These are phyloP conservation scores for Leccinellum rugosiceps DNA, from an alignment of 768 basidiomycete genomes.

Conservation along the genomic window DNA sequence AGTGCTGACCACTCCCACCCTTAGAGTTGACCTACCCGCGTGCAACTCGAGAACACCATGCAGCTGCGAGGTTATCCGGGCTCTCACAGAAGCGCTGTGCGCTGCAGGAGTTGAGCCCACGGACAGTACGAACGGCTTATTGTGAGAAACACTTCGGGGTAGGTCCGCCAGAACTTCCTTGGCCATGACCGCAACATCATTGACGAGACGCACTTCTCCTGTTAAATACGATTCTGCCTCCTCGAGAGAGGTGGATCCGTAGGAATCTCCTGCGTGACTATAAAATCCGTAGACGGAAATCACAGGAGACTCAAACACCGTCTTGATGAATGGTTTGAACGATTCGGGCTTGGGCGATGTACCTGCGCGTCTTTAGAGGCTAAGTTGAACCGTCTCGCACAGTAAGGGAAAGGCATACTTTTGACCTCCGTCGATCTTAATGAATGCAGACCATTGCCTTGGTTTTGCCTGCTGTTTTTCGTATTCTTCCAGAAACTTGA, in stretches of 20 bases:
- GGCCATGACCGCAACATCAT: constrained; percentile 57
- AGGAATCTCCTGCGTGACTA: constrained; percentile 74
- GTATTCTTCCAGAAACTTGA: constrained; percentile 60
- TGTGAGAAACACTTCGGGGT: constrained; percentile 30
- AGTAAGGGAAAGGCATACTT: constrained; percentile 46
- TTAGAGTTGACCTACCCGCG: constrained; percentile 47
- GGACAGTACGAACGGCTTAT: constrained; percentile 63
- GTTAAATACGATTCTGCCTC: constrained; percentile 67
- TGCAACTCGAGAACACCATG: constrained; percentile 71
- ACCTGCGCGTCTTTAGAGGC: constrained; percentile 64
- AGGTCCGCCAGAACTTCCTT: constrained; percentile 43
- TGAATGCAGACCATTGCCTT: constrained; percentile 69
- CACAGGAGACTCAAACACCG: constrained; percentile 49
- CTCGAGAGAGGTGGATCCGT: constrained; percentile 65
- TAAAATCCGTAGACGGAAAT: constrained; percentile 81
- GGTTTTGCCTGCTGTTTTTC: constrained; percentile 40
- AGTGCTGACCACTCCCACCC: background rate
- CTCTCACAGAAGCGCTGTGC: constrained; percentile 63
- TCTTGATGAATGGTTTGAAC: constrained; percentile 54
- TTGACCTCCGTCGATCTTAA: constrained; percentile 77
- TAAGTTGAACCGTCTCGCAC: constrained; percentile 8
- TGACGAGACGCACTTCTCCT: constrained; percentile 67
- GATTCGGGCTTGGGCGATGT: constrained; percentile 48
- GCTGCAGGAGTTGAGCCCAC: constrained; percentile 90
- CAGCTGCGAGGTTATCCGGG: constrained; percentile 44